Base-by-base conservation (phyloP, 257 asterid species). In the Petunia axillaris region DNA sequence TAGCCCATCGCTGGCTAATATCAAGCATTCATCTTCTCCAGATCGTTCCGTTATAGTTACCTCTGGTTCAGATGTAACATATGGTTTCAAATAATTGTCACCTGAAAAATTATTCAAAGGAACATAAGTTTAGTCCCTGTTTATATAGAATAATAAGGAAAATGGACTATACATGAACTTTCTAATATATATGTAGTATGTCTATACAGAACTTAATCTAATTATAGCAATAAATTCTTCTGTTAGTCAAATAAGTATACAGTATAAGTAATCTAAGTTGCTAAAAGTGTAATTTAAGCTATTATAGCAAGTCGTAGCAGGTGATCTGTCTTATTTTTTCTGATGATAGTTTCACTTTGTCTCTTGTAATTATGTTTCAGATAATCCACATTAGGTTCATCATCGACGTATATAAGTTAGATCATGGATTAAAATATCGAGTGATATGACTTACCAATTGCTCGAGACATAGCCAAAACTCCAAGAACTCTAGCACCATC, bases 401-500 rank as follows among this genome's bases (percentile, higher is more conserved):
- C 25, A 25, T 25, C 25, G 25, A 52, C 7, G 4, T 9, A 52
- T 9, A 52, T 10, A 50, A 4, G 55, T 50, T 9, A 10, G 7
- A 8, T 9, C 10, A 11, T 2, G 10, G 1, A 52, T 52, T 52
- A 9, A 52, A 52, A 9, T 52, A 52, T 25, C 25, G 5, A 35
- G 4, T 36, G 8, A n/a, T 14, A 40, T 14, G 43, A 11, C 40
- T 83, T 84, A 91, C 96, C 96, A 2, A 91, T 91, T 25, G 97
- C 97, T 2, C 94, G 87, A 6, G 99, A 93, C 99, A 95, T 95
- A 58, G 99, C 99, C 11, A 95, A 38, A 10, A 95, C 96, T 6
- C 98, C 98, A 4, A 95, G 91, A 54, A 95, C 99, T 66, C 99
- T 83, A 0, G 99, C 84, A 2, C 98, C 97, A 25, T 95, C 98